These are phyloP conservation scores for Kalanchoe fedtschenkoi DNA, from an alignment of 164 flowering plant genomes.

Conservation along the genomic window DNA sequence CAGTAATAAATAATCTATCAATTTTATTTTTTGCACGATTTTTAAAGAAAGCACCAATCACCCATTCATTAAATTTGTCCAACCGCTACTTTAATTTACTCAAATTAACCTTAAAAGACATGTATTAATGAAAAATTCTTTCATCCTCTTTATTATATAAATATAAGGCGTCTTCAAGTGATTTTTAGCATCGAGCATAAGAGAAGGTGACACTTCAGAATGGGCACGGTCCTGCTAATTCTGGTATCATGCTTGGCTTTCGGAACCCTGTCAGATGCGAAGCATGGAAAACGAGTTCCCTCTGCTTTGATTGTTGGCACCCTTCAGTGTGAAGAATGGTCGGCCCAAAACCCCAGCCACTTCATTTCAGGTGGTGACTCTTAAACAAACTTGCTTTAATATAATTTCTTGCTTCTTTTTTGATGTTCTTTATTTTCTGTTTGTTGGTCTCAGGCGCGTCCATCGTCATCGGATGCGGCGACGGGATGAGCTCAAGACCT, in stretches of 20 bases:
- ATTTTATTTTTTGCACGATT: too few species aligned
- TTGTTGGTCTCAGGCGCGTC: slow-evolving; percentile 31
- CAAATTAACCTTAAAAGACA: too few species aligned
- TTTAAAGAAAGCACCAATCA: too few species aligned
- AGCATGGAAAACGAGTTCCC: slow-evolving; percentile 26
- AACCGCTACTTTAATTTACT: too few species aligned
- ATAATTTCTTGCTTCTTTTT: background rate
- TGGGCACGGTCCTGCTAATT: background rate
- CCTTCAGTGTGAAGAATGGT: slow-evolving; percentile 79
- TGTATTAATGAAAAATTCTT: too few species aligned
- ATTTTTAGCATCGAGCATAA: background rate
- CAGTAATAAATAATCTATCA: too few species aligned
- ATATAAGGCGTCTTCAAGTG: too few species aligned
- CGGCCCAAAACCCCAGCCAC: slow-evolving; percentile 35
- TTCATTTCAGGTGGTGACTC: slow-evolving; percentile 57
- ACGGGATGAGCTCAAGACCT: slow-evolving; percentile 14
- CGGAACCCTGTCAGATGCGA: slow-evolving; percentile 21
- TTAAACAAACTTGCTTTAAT: background rate
- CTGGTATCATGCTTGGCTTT: background rate
- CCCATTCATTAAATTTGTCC: too few species aligned
- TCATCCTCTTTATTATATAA: too few species aligned
- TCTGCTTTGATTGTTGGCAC: slow-evolving; percentile 68
- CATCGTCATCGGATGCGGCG: slow-evolving; percentile 45
- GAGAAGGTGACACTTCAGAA: background rate
- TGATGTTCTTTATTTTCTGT: background rate